Base-by-base conservation (phyloP, 371 early-diverging fungal genomes). In the Fennellomyces sp. region DNA sequence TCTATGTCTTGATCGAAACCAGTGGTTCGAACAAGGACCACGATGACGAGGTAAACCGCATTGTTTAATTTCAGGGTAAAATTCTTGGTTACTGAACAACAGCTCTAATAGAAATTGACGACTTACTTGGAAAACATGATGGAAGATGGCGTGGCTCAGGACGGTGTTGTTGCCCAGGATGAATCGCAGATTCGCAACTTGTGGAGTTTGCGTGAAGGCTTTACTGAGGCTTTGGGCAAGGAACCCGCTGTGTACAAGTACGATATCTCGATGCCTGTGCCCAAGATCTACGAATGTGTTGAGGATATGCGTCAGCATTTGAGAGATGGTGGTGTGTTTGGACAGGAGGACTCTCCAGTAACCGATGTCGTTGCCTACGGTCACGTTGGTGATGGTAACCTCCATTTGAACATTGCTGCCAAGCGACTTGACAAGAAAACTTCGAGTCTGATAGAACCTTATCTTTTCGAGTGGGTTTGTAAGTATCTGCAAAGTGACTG, bases 1-100 rank as follows among this genome's bases (percentile, higher is more conserved):
- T 96, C 74, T 94, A 95, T 61, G 91, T 96, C 5, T 79, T 98
- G 56, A 78, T 98, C 55, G 99, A 98, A 75, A 98, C 96, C 5
- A 86, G 87, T 55, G 98, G 98, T 1, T 91, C 93, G 42, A 91
- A 94, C 75, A 86, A 90, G 59, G 91, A 94, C 2, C 98, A 97
- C 68, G 97, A 98, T 64, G 88, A 92, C 50, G 93, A 88, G 66
- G 82, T 80, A 68, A 15, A 36, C 4, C 28, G 1, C 21, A 10
- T 11, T 7, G 13, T 19, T 19, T 52, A 10, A 2, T 4, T 17
- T 57, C 5, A 17, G n/a, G 47, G 8, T 26, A 30, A 11, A 19
- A 26, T 5, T 11, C 11, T 10, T n/a, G 17, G 36, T 33, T 19
- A 7, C 2, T 31, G n/a, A 12, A 19, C 12, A 10, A 10, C 0